A percentile compares a stretch with the other conserved stretches of the same genome.
Conservation (phyloP, 352 stramenopile genomes). For the Thalassiosira gravida region DNA sequence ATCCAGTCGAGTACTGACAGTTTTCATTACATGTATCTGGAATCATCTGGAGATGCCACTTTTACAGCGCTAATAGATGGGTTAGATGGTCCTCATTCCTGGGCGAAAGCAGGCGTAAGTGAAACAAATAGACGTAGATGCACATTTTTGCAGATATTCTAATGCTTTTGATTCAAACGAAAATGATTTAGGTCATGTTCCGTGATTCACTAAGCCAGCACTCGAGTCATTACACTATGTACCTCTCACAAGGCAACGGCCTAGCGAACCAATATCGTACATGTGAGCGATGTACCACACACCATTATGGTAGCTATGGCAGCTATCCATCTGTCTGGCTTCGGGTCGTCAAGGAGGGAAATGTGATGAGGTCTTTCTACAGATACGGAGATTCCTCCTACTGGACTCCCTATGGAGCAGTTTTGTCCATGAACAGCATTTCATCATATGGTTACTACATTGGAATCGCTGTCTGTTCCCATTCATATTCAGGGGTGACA, state of each 20-base stretch:
- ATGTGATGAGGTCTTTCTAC: conserved; percentile 51
- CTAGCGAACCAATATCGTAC: conserved; percentile 46
- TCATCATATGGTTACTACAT: conserved; percentile 53
- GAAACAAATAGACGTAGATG: background rate
- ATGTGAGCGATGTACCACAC: conserved; percentile 21
- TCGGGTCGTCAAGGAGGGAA: conserved; percentile 50
- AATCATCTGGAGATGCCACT: conserved; percentile 54
- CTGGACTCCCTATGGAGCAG: conserved; percentile 46
- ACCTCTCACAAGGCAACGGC: conserved; percentile 21
- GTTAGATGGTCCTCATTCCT: conserved; percentile 19
- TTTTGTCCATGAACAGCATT: conserved; percentile 39
- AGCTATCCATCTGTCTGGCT: conserved; percentile 42
- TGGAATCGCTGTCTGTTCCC: conserved; percentile 44
- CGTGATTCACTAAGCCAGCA: conserved; percentile 15
- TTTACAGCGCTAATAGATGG: conserved; percentile 45
- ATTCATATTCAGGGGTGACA: conserved; percentile 19
- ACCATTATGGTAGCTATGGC: conserved; percentile 18
- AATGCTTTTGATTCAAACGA: no score
- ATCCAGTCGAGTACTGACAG: conserved; percentile 15
- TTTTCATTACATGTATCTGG: conserved; percentile 63
- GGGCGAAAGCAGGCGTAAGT: conserved; percentile 48
- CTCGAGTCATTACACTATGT: conserved; percentile 45
- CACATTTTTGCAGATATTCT: background rate
- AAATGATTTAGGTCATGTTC: conserved; percentile 36
- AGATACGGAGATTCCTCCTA: conserved; percentile 12